Evolutionary conservation across 768 basidiomycete genomes (phyloP), one percentile per base, ranked within the genome.

Genomic region (Leccinum subgranulosum): DNA sequence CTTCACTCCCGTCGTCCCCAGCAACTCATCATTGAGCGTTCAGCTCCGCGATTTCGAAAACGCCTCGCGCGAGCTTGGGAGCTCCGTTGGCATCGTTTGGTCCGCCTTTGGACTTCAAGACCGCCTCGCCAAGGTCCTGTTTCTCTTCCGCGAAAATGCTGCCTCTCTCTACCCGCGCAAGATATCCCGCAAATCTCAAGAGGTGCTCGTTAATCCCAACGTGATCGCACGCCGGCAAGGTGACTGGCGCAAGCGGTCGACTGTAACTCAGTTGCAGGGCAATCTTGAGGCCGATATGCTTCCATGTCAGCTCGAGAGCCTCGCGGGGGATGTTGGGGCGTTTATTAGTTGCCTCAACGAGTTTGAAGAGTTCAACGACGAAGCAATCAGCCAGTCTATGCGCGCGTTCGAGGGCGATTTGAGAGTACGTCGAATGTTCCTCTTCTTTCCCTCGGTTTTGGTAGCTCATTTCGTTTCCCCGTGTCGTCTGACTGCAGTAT

Each of bases 41-140:
- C 41, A 81, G 78, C 75, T 83, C n/a, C 74, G 80, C 8, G 81
- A 80, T 64, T 83, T 83, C 53, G 77, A 79, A 47, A 82, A 81
- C 21, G 77, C 82, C 3, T 79, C 80, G 9, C 79, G 81, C 10
- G 81, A 82, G 59, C 69, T 83, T 0, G 82, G 83, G 8, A 79
- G 79, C 34, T 82, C 81, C 0, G 80, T 82, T 45, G 81, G 82
- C 1, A 80, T 83, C 28, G 69, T 83, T 11, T 83, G 76, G 17
- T 83, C 83, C 8, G 75, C 81, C 0, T 80, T 75, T 55, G 72
- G 74, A 53, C 71, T 83, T 28, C 77, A 82, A 19, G 76, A 81
- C 36, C 76, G 82, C 28, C 74, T 83, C 8, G 70, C 77, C 10
- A 79, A 78, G 59, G 73, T 83, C 12, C 69, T 80, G 11, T 79